Conservation (phyloP, 2,329 filamentous ascomycete species). For the Sphaerulina populicola region DNA sequence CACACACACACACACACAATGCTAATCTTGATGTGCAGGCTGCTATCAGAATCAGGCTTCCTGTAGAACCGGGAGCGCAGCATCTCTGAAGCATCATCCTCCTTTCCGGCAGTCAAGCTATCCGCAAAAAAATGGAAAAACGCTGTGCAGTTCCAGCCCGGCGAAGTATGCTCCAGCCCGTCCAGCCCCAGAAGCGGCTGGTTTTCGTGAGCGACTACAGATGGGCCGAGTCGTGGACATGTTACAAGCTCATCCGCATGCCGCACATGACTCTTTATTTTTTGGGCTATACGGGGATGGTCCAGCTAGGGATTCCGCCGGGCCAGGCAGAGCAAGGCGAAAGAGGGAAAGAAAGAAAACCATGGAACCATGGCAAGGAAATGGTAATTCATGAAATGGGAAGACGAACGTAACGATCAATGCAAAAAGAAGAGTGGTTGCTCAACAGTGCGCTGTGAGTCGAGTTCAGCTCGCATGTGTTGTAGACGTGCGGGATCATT, state of each 20-base stretch:
- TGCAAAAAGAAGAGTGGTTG: constrained; percentile 1
- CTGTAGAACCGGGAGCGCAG: constrained; percentile 32
- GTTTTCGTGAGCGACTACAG: constrained; percentile 1
- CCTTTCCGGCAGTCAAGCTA: constrained; percentile 9
- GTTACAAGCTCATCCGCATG: too few species aligned
- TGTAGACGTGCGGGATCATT: not conserved
- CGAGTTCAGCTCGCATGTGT: not conserved
- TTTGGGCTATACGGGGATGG: constrained; percentile 2
- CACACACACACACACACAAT: not conserved
- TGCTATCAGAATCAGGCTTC: constrained; percentile 50
- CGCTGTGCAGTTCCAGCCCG: not conserved
- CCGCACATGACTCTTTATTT: not conserved
- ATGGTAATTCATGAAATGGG: constrained; percentile 6
- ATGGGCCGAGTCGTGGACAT: not conserved
- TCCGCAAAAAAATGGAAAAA: constrained; percentile 8
- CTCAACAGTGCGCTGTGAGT: constrained; percentile 3
- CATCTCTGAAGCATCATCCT: constrained; percentile 12
- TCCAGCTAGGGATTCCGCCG: not conserved
- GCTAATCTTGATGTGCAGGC: constrained; percentile 31
- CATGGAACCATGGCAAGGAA: not conserved
- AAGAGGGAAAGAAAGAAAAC: not conserved
- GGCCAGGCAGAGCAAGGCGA: not conserved
- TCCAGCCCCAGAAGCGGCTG: constrained; percentile 12
- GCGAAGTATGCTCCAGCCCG: constrained; percentile 3
- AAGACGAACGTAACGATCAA: constrained; percentile 14